Evolutionary conservation across 2,329 filamentous ascomycete species (phyloP).

Genomic region (Ascochyta rabiei): DNA sequence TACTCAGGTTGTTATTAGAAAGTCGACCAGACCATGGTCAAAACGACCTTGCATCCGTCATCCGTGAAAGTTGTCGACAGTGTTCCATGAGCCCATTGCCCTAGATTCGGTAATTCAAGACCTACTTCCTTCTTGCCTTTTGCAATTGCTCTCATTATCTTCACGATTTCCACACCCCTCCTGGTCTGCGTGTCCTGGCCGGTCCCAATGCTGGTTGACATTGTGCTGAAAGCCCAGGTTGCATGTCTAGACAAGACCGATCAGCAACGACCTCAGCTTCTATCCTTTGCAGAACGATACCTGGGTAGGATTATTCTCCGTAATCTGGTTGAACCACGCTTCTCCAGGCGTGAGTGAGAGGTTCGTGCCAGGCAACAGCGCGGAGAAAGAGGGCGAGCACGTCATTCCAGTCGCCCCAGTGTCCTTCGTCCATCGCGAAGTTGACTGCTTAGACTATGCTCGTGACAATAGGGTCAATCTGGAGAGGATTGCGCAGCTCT

Average conservation of each 20-base stretch:
- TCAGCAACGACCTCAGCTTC: neutral
- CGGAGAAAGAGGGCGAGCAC: constrained; percentile 12
- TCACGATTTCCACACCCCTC: neutral
- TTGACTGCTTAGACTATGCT: constrained; percentile 18
- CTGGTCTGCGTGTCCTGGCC: neutral
- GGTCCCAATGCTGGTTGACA: neutral
- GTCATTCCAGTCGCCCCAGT: constrained; percentile 19
- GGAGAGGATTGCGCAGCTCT: constrained; percentile 1
- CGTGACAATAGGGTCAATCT: constrained; percentile 16
- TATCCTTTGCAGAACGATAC: neutral
- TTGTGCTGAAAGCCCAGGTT: neutral
- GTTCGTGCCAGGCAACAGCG: constrained; percentile 15
- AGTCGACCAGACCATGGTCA: too few species aligned
- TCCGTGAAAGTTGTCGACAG: too few species aligned
- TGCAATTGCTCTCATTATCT: too few species aligned
- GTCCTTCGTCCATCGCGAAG: constrained; percentile 20
- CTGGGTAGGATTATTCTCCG: neutral
- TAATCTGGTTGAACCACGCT: constrained; percentile 16
- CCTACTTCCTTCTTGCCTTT: too few species aligned
- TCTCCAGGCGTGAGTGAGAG: constrained; percentile 13
- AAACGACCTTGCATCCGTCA: too few species aligned
- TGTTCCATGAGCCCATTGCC: too few species aligned
- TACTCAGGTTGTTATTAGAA: too few species aligned
- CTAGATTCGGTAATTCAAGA: too few species aligned
- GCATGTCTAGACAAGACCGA: neutral